Evolutionary conservation across 176 grass and related monocot species (phyloP).

Genomic region (Luzula sylvatica): DNA sequence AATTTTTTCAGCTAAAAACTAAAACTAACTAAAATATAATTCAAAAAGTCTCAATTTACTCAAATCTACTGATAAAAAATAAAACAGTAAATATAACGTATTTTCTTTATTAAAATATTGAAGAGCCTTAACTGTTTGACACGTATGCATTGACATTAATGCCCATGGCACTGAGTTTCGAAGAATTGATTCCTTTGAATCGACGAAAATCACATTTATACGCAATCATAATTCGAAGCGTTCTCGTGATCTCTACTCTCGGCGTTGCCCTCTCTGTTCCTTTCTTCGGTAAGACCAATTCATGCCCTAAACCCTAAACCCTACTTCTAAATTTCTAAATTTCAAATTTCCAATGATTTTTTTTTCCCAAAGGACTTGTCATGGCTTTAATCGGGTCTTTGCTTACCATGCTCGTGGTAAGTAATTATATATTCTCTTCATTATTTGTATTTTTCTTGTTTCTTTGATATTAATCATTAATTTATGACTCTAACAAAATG

Average conservation of each 20-base stretch:
- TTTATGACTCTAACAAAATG: slow-evolving; percentile 3
- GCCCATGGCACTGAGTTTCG: slow-evolving; percentile 80
- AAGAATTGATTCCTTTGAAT: slow-evolving; percentile 65
- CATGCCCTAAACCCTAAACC: too few species aligned
- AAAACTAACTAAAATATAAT: not conserved
- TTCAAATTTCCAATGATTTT: not conserved
- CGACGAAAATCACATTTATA: slow-evolving; percentile 50
- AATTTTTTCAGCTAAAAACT: not conserved
- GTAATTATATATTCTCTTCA: slow-evolving; percentile 27
- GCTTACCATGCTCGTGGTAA: slow-evolving; percentile 92
- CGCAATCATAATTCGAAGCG: slow-evolving; percentile 68
- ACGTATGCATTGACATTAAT: slow-evolving; percentile 83
- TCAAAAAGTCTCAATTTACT: too few species aligned
- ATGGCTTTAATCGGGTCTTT: slow-evolving; percentile 95
- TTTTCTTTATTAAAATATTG: not conserved
- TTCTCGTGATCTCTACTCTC: slow-evolving; percentile 59
- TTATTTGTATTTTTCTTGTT: not conserved
- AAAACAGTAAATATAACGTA: too few species aligned
- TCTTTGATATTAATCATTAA: not conserved
- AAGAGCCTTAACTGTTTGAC: slow-evolving; percentile 41
- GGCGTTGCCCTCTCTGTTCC: slow-evolving; percentile 65
- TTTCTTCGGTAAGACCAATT: slow-evolving; percentile 64
- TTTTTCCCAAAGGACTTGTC: slow-evolving; percentile 50
- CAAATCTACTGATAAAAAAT: too few species aligned
- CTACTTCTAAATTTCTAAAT: too few species aligned